Evolutionary conservation across 345 rosid species (phyloP).

Genomic region (Melastoma malabathricum): DNA sequence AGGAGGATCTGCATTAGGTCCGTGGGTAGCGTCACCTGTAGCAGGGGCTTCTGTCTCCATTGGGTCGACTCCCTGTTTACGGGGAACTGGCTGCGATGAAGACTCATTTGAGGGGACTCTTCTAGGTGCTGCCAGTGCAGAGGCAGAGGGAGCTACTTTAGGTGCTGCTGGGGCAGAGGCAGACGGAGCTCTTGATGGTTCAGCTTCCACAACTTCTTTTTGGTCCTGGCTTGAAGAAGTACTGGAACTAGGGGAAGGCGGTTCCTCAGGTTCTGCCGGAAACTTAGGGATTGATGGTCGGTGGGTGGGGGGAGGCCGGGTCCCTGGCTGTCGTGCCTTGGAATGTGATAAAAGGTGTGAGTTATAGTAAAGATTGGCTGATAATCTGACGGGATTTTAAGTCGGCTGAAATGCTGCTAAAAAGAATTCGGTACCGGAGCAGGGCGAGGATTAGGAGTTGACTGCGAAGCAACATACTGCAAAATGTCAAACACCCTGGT

Average conservation of each 20-base stretch:
- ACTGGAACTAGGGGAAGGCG: conserved; percentile 51
- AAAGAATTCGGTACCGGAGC: conserved; percentile 19
- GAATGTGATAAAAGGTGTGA: not conserved
- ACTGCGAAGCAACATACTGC: conserved; percentile 38
- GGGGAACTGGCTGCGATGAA: conserved; percentile 15
- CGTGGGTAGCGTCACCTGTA: conserved; percentile 18
- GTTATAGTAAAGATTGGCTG: not conserved
- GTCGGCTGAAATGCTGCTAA: not conserved
- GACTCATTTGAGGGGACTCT: not conserved
- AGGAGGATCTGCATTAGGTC: conserved; percentile 12
- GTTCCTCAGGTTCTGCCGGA: conserved; percentile 38
- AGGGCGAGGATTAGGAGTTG: conserved; percentile 35
- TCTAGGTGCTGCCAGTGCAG: conserved; percentile 10
- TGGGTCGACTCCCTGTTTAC: conserved; percentile 33
- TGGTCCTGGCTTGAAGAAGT: conserved; percentile 58
- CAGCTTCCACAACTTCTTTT: conserved; percentile 25
- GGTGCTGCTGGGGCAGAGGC: conserved; percentile 10
- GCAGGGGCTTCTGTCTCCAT: conserved; percentile 28
- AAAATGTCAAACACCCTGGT: conserved; percentile 37
- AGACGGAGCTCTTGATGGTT: conserved; percentile 11
- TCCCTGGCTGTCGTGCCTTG: conserved; percentile 26
- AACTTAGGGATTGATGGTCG: conserved; percentile 21
- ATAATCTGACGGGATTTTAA: not conserved
- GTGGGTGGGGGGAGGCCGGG: conserved; percentile 22
- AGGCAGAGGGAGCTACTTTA: conserved; percentile 22